Percentiles rank a stretch among this genome's conserved stretches.
phyloP scores from a whole-genome alignment of 805 yeast species.

The Candida vartiovaarae region DNA sequence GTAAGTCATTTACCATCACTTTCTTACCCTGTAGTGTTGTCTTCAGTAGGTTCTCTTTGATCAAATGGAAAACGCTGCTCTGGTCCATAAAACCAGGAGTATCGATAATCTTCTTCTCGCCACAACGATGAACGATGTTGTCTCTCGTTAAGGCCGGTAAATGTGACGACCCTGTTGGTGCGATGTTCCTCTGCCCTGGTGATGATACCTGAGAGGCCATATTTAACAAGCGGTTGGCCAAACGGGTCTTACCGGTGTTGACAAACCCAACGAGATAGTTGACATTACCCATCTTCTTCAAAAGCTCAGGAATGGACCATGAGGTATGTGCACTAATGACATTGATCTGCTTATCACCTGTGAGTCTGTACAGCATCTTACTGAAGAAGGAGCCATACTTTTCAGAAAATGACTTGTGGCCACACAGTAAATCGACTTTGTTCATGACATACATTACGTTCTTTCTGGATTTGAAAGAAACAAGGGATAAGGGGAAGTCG shows the following conservation, averaged over 20 bases:
- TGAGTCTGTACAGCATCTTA: conserved; percentile 27
- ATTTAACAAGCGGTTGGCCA: conserved; percentile 42
- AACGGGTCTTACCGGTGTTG: conserved; percentile 63
- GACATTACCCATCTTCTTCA: conserved; percentile 29
- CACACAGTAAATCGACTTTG: conserved; percentile 38
- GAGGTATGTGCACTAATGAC: conserved; percentile 43
- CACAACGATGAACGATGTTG: conserved; percentile 33
- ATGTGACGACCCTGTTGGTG: conserved; percentile 30
- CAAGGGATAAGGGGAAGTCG: conserved; percentile 58
- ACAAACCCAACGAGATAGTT: conserved; percentile 57
- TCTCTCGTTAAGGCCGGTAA: conserved; percentile 71
- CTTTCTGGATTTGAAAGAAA: conserved; percentile 16
- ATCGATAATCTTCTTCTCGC: conserved; percentile 28
- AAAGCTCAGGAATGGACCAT: conserved; percentile 44
- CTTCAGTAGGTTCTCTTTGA: conserved; percentile 25
- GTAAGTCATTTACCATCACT: conserved; percentile 24
- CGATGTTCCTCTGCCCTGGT: conserved; percentile 9
- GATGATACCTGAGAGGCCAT: conserved; percentile 4
- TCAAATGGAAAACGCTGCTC: conserved; percentile 21
- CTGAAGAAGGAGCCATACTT: conserved; percentile 28
- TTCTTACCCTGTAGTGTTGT: conserved; percentile 27
- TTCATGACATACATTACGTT: conserved; percentile 28
- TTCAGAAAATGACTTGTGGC: conserved; percentile 23
- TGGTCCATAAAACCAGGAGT: conserved; percentile 32
- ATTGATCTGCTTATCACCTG: conserved; percentile 28